These are phyloP conservation scores for Sporothrix curviconia DNA, from an alignment of 2,329 filamentous ascomycete species.

Conservation along the genomic window DNA sequence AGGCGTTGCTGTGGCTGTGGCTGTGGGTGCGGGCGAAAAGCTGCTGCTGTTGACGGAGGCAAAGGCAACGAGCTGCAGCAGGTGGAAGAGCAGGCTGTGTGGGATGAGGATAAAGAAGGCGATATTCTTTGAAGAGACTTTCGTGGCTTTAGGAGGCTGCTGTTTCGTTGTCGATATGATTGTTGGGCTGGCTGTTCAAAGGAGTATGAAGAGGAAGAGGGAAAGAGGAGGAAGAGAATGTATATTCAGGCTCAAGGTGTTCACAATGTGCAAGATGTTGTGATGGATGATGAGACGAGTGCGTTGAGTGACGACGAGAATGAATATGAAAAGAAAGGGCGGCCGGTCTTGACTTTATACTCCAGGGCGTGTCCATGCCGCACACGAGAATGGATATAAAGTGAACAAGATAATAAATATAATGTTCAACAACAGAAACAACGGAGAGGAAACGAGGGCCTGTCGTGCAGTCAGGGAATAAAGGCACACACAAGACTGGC, in stretches of 20 bases:
- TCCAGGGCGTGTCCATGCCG: conserved; percentile 8
- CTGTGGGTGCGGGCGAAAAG: background rate
- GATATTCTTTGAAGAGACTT: background rate
- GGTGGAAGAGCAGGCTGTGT: background rate
- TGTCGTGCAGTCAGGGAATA: background rate
- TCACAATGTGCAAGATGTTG: background rate
- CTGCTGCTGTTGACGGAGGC: background rate
- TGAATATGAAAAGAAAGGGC: conserved; percentile 6
- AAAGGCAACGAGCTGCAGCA: background rate
- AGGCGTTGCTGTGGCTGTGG: background rate
- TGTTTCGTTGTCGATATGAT: no score
- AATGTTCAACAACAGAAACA: background rate
- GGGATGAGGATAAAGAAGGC: background rate
- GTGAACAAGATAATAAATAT: background rate
- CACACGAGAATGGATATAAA: background rate
- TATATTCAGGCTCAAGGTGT: no score
- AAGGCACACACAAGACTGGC: background rate
- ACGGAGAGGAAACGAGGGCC: background rate
- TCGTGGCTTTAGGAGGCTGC: no score
- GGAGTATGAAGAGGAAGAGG: background rate
- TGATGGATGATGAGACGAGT: background rate
- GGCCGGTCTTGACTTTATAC: conserved; percentile 17
- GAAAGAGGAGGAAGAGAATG: no score
- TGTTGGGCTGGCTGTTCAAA: no score
- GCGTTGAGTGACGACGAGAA: conserved; percentile 1